phyloP scores from a whole-genome alignment of 441 rosid genomes.

The Pelargonium exstipulatum region DNA sequence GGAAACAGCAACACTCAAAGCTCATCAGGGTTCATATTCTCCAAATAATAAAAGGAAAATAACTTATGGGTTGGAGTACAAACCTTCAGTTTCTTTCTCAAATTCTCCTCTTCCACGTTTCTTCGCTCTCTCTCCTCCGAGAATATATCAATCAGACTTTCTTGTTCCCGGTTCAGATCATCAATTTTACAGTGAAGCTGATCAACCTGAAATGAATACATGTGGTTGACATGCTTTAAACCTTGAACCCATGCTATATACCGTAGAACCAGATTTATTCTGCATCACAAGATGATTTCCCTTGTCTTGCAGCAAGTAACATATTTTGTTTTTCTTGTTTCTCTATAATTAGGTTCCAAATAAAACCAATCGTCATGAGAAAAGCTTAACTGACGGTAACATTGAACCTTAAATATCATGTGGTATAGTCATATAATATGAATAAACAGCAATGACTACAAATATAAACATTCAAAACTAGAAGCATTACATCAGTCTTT shows the following conservation, averaged over 20 bases:
- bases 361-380: background rate
- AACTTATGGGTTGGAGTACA: conserved; percentile 2
- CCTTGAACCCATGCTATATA: conserved; percentile 2
- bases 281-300: background rate
- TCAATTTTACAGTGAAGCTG: conserved; percentile 22
- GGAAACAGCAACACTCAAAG: background rate
- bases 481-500: background rate
- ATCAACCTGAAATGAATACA: conserved; percentile 22
- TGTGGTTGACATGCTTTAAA: background rate
- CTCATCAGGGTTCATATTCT: background rate
- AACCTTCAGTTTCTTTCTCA: conserved; percentile 45
- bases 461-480: background rate
- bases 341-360: background rate
- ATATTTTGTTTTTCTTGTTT: background rate
- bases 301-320: background rate
- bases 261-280: background rate
- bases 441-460: background rate
- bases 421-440: background rate
- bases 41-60: background rate
- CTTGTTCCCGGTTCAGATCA: conserved; percentile 24
- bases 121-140: conserved; percentile 69
- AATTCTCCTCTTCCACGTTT: conserved; percentile 54
- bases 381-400: background rate
- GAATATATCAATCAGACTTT: conserved; percentile 52
- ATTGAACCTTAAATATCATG: background rate